Evolutionary conservation across 2,329 filamentous ascomycete genomes (phyloP), one percentile per base, ranked within the genome.

Genomic region (Delphinella strobiligena): DNA sequence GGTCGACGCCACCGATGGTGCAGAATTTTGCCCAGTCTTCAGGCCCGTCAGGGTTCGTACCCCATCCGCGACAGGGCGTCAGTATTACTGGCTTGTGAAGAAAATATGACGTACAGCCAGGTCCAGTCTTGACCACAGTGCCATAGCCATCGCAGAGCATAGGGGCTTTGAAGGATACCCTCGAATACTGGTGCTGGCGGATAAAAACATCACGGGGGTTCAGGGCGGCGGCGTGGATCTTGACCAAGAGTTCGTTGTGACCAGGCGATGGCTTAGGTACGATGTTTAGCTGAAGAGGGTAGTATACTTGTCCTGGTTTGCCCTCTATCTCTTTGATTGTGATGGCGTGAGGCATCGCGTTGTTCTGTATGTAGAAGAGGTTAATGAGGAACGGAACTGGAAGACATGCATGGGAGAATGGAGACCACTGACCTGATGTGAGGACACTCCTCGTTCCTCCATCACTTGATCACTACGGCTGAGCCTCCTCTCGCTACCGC

Each of bases 161-260:
- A 2, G 87, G 82, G 10, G 75, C 66, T 40, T 72, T 69, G 59
- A 91, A 91, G n/a, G 80, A 78, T 40, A 85, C 79, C 49, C 74
- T 79, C 0, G 87, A 86, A 65, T 93, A 93, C 19, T 89, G 74
- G 56, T 86, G 79, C 57, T 87, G 84, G 39, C 87, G 82, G 62
- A 89, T 82, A 63, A 93, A 93, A 48, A 91, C 74, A 61, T 94
- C 87, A 49, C 86, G 81, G 64, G 93, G 87, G 67, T 94, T 94
- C 36, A 94, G 75, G n/a, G 86, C 79, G 1, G 78, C 81, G 35
- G 85, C 82, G 19, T 72, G 70, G 51, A 93, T 64, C 52, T 74
- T 75, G 45, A 93, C 65, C 3, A 89, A 67, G 47, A 91, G 64
- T 56, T 93, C 71, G 43, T 65, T 38, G 12, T 71, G 69, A 19